A percentile compares a stretch with the other conserved stretches of the same genome.
Conservation (phyloP, 164 flowering plant species). For the Aristolochia californica region DNA sequence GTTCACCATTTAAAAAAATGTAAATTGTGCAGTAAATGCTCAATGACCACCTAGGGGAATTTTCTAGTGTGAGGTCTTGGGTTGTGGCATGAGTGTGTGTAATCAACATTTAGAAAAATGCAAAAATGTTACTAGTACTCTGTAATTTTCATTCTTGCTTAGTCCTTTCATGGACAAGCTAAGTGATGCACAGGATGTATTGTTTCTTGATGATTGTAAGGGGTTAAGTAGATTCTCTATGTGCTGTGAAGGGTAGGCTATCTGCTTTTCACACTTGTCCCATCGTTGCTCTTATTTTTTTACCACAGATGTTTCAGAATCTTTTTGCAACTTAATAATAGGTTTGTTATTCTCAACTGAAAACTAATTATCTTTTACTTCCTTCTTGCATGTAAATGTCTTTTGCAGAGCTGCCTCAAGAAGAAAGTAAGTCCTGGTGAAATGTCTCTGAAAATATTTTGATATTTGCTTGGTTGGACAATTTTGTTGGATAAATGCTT, state of each 20-base stretch:
- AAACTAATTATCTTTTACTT: slow-evolving; percentile 8
- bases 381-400: slow-evolving; percentile 27
- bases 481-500: not conserved
- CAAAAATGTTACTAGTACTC: no score
- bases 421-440: slow-evolving; percentile 63
- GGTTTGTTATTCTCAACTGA: not conserved
- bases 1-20: no score
- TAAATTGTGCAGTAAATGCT: no score
- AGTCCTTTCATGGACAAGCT: not conserved
- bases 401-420: slow-evolving; percentile 76
- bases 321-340: no score
- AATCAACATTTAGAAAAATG: no score
- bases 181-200: not conserved
- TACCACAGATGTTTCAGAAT: not conserved
- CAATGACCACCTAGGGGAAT: no score
- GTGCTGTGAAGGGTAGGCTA: not conserved
- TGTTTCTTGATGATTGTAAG: not conserved
- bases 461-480: no score
- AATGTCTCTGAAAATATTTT: not conserved
- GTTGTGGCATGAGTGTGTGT: no score
- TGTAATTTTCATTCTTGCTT: not conserved
- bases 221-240: not conserved
- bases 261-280: not conserved
- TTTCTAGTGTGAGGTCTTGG: no score
- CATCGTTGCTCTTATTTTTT: not conserved